Evolutionary conservation across 2,329 filamentous ascomycete genomes (phyloP), one percentile per base, ranked within the genome.

Genomic region (Fusarium succisae): DNA sequence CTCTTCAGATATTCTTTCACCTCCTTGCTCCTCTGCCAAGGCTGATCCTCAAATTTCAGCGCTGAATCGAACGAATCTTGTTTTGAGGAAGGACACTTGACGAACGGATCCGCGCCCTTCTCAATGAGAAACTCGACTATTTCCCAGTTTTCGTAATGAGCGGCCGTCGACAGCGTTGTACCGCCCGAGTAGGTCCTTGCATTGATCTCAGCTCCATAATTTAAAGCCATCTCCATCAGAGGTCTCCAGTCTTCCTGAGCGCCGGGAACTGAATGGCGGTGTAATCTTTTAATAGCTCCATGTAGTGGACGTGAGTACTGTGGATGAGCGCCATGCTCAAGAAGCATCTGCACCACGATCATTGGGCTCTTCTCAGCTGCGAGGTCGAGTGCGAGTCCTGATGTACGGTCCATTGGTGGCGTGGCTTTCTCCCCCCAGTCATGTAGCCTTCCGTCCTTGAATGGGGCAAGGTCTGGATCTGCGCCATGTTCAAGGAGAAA

Each of bases 121-220:
- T 54, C 32, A 6, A 53, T 15, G 0, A 53, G 13, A 38, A 54
- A 54, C 13, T 38, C 13, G 3, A 28, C n/a, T 6, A 54, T 22
- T 3, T 53, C 32, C 50, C 50, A 54, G 13, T 54, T 8, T 22
- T 53, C 1, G 5, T 22, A 2, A 18, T 38, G 13, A 2, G 12
- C 30, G 11, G 50, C 50, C 0, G 4, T 15, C 3, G 12, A 5
- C 5, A 38, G 18, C 12, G 50, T 32, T 22, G 50, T 38, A 4
- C 32, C 18, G 4, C 8, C 3, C 1, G 12, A 6, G 7, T 53
- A 53, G 0, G 50, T 53, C 0, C 2, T 6, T 3, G 4, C 50
- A 3, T 53, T 38, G 50, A 38, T 54, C 3, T 54, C 10, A 3
- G 32, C 50, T 2, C 50, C 32, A 9, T 22, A 5, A 2, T 5